A percentile compares a stretch with the other conserved stretches of the same genome.
These are phyloP conservation scores for Rosa multiflora DNA, from an alignment of 306 rosid species.

Conservation along the genomic window DNA sequence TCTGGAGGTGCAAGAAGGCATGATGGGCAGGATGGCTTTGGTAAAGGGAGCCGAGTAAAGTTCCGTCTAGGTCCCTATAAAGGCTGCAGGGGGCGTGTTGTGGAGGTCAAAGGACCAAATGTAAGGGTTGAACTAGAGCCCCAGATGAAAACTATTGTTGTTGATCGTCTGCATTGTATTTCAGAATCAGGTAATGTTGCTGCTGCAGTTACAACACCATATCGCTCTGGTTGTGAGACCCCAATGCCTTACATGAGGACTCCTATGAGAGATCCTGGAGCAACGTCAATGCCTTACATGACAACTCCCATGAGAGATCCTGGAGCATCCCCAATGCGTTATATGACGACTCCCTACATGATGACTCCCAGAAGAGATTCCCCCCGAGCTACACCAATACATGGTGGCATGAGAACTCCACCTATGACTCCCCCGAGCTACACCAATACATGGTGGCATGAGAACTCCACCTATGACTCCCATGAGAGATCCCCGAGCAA, in stretches of 20 bases:
- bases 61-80: constrained; percentile 78
- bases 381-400: not conserved
- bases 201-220: not conserved
- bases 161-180: not conserved
- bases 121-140: constrained; percentile 64
- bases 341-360: not conserved
- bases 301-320: not conserved
- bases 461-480: not conserved
- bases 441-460: not conserved
- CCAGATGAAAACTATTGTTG: constrained; percentile 54
- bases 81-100: constrained; percentile 87
- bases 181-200: not conserved
- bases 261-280: not conserved
- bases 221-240: constrained; percentile 2
- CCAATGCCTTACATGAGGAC: constrained; percentile 6
- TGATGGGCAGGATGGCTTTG: constrained; percentile 44
- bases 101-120: constrained; percentile 65
- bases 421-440: not conserved
- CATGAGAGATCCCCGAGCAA: constrained; percentile 6
- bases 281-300: not conserved
- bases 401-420: not conserved
- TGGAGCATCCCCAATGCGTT: not conserved
- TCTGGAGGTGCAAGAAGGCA: constrained; percentile 85
- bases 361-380: not conserved
- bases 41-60: constrained; percentile 71